phyloP scores from a whole-genome alignment of 495 filamentous ascomycete species.

The Aspergillus cavernicola region DNA sequence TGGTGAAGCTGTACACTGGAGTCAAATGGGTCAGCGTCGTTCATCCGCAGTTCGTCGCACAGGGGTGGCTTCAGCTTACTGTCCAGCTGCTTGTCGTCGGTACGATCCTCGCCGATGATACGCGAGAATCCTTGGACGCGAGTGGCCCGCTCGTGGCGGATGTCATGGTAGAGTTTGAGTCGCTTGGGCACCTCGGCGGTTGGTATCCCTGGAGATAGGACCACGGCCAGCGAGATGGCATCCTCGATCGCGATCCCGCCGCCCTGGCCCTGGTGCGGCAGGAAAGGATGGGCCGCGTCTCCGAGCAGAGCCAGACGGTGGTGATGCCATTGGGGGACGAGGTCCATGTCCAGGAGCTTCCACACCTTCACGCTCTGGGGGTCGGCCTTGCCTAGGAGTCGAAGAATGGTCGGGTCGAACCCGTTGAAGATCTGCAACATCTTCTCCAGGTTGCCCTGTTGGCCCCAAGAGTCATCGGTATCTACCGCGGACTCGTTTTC shows the following conservation, averaged over 20 bases:
- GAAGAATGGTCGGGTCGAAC: not conserved
- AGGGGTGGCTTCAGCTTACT: not conserved
- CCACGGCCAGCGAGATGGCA: conserved; percentile 45
- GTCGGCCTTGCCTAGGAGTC: not conserved
- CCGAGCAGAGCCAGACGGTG: not conserved
- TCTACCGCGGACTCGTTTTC: not conserved
- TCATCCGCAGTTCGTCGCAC: not conserved
- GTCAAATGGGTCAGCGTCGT: conserved; percentile 9
- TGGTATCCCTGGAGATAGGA: conserved; percentile 37
- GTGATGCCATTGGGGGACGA: not conserved
- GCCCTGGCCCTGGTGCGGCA: conserved; percentile 43
- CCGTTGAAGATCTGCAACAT: not conserved
- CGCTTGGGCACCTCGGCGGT: conserved; percentile 39
- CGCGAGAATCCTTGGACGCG: conserved; percentile 50
- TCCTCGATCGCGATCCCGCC: conserved; percentile 52
- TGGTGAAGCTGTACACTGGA: conserved; percentile 40
- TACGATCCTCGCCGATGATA: conserved; percentile 38
- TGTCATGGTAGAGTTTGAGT: conserved; percentile 49
- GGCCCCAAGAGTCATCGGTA: not conserved
- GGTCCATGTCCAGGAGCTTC: conserved; percentile 1
- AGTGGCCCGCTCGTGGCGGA: conserved; percentile 43
- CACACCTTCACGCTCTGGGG: not conserved
- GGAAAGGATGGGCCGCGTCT: conserved; percentile 2
- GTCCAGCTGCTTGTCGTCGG: conserved; percentile 17
- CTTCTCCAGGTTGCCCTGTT: not conserved